Evolutionary conservation across 257 asterid species (phyloP).

Genomic region (Solanum raphanifolium): DNA sequence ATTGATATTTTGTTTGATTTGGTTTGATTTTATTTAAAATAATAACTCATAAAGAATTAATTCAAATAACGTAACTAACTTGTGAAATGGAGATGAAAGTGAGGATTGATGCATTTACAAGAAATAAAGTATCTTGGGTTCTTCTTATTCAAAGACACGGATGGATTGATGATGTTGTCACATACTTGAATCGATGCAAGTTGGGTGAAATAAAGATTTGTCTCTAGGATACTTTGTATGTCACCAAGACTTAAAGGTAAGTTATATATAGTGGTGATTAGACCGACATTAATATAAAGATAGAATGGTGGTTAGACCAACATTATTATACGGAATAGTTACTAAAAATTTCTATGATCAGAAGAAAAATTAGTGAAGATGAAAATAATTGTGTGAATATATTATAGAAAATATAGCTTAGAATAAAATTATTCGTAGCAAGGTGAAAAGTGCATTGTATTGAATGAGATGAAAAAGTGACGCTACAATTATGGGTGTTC

Average conservation of each 20-base stretch:
- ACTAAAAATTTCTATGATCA: rapidly evolving
- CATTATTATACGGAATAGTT: background rate
- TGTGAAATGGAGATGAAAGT: rapidly evolving
- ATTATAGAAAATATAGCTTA: too few relatives aligned
- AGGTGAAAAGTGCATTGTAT: background rate
- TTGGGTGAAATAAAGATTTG: background rate
- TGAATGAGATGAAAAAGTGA: background rate
- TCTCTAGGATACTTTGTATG: rapidly evolving
- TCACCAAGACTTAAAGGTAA: background rate
- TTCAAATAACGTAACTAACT: background rate
- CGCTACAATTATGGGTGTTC: background rate
- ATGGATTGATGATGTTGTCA: background rate
- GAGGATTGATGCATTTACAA: background rate
- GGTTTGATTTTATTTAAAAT: background rate
- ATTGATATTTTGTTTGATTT: background rate
- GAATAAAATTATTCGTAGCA: too few relatives aligned
- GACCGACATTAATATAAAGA: background rate
- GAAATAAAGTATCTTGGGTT: too few relatives aligned
- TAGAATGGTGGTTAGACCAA: background rate
- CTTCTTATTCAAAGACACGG: background rate
- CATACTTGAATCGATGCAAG: too few relatives aligned
- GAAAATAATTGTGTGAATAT: too few relatives aligned
- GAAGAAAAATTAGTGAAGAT: background rate
- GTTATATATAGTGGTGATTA: background rate
- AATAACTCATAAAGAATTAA: background rate